phyloP scores from a whole-genome alignment of 139 green algal genomes.

The Chlorella sp. region DNA sequence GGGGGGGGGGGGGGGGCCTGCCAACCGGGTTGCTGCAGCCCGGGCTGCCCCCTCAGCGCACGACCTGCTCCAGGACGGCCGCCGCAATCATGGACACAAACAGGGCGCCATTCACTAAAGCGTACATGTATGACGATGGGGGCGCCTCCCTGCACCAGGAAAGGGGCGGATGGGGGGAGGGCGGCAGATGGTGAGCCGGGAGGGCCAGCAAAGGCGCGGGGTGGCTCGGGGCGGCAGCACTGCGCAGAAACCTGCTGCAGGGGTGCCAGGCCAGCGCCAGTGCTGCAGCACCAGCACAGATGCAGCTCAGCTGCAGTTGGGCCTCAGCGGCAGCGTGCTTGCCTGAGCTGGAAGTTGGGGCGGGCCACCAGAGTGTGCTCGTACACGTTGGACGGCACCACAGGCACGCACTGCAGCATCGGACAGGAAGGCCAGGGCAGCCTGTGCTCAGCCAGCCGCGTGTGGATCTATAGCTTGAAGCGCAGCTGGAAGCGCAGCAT shows the following conservation, averaged over 20 bases:
- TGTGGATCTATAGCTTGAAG: too few species aligned
- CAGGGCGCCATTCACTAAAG: not conserved
- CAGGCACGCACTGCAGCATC: not conserved
- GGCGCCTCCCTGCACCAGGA: not conserved
- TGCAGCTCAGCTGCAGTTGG: too few species aligned
- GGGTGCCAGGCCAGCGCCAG: not conserved
- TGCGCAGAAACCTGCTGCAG: too few species aligned
- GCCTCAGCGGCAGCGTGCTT: not conserved
- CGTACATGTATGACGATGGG: not conserved
- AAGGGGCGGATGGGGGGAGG: not conserved
- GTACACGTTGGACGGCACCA: not conserved
- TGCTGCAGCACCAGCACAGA: too few species aligned
- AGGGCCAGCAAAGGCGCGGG: not conserved
- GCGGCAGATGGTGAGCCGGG: too few species aligned
- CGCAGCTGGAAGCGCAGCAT: too few species aligned
- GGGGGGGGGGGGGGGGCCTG: too few species aligned
- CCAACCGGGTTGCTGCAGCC: too few species aligned
- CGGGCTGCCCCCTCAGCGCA: too few species aligned
- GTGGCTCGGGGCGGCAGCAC: not conserved
- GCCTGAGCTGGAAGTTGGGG: constrained; percentile 4
- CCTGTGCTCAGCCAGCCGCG: too few species aligned
- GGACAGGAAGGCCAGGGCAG: too few species aligned
- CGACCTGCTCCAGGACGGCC: too few species aligned
- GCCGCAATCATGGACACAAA: not conserved
- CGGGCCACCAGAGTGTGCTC: constrained; percentile 16